These are phyloP conservation scores for Physcia stellaris DNA, from an alignment of 495 filamentous ascomycete genomes.

Conservation along the genomic window DNA sequence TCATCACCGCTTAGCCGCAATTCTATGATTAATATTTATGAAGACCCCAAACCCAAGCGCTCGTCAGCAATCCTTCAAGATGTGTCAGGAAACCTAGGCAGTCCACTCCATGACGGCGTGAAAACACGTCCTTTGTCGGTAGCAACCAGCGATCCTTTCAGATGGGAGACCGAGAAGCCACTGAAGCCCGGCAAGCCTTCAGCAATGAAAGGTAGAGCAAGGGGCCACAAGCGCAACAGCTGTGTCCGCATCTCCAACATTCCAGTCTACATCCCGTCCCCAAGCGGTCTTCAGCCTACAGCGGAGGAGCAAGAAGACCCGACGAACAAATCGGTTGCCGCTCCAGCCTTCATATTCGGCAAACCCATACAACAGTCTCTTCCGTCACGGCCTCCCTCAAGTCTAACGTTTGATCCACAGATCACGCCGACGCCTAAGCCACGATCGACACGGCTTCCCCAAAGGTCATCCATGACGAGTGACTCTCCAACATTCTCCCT, in stretches of 20 bases:
- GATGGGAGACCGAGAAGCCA: constrained; percentile 4
- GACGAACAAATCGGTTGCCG: constrained; percentile 15
- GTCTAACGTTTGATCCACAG: background rate
- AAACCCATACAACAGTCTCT: background rate
- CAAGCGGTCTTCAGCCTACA: constrained; percentile 24
- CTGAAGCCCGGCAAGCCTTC: background rate
- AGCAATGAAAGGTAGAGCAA: constrained; percentile 13
- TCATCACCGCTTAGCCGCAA: constrained; percentile 2
- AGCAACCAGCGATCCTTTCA: constrained; percentile 5
- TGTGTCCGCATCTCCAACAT: constrained; percentile 37
- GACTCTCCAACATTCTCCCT: constrained; percentile 10
- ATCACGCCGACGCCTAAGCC: background rate
- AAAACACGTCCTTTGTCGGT: constrained; percentile 3
- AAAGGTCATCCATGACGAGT: background rate
- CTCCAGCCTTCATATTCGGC: background rate
- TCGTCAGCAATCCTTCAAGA: constrained; percentile 8
- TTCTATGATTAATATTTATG: constrained; percentile 3
- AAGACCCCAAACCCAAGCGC: constrained; percentile 6
- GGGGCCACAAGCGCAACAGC: constrained; percentile 33
- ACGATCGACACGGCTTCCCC: background rate
- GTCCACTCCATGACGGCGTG: background rate
- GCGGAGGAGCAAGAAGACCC: constrained; percentile 26
- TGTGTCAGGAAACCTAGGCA: constrained; percentile 10
- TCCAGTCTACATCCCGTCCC: constrained; percentile 26
- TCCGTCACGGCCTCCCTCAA: background rate